Base-by-base conservation (phyloP, 371 early-diverging fungal genomes). In the Apophysomyces elegans region DNA sequence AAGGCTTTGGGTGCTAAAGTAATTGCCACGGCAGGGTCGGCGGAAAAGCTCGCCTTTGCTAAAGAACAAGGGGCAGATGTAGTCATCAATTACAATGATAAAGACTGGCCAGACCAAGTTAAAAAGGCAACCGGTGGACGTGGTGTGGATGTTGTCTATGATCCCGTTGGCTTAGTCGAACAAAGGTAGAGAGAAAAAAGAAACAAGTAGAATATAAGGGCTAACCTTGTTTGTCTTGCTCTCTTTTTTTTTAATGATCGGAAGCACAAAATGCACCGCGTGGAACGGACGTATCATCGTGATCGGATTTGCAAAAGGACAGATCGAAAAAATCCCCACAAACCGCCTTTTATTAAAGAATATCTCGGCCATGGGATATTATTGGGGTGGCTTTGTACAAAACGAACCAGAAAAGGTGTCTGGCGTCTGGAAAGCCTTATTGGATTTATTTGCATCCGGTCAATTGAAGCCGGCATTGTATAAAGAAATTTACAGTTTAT, bases 271-370 rank as follows among this genome's bases (percentile, higher is more conserved):
- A 62, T 93, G 94, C 63, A 80, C 88, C n/a, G 94, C 93, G 13
- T 94, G 93, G 91, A 91, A 90, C 71, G 96, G 92, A 4, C 89
- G 95, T 41, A 78, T 94, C 4, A 71, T 96, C 9, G 90, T 96
- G 6, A 86, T 96, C 56, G 96, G 95, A 5, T 96, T 95, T 80
- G 94, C 94, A 5, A 88, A 87, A 35, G 95, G 94, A 13, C 77
- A 78, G 1, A 91, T 93, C 67, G 96, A 96, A 67, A 90, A 91
- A 66, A 77, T 95, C 4, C 84, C 95, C 1, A 81, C 88, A 4
- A 95, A 96, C 69, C 84, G 93, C 12, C 74, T 95, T 14, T 76
- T 96, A 69, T 77, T 96, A 56, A 96, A 96, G 75, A 94, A 93
- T 68, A 85, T 90, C 18, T 86, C 91, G 1, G 75, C 77, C 41